Base-by-base conservation (phyloP, 768 basidiomycete genomes). In the Termitomyces sp. region DNA sequence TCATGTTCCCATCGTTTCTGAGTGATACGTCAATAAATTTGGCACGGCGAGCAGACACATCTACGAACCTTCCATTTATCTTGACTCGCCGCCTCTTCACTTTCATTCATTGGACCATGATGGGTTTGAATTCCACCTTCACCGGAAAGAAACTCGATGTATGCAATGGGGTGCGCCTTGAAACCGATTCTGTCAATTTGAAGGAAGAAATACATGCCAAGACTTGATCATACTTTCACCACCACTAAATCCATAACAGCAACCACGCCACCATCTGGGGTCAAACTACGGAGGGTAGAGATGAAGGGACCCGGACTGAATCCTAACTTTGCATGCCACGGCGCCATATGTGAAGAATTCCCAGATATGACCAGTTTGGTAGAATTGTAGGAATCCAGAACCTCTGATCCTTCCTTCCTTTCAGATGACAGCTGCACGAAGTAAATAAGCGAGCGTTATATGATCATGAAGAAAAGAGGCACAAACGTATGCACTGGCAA, bases 291-390 rank as follows among this genome's bases (percentile, higher is more conserved):
- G 61, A 98, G 73, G 0, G 90, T 89, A 0, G 92, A 84, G 30
- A 95, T 77, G 65, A 81, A 90, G 1, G 86, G 87, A 4, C 75
- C 73, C 24, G 66, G 73, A 59, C 82, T 82, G 67, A 93, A 93
- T 7, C 97, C 97, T 6, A 99, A 80, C 63, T 88, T 91, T 1
- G 86, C 78, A 67, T 97, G 84, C 97, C 97, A 99, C 0, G 86
- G 82, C 4, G 88, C 90, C 54, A 95, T 77, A 61, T 90, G 88
- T 1, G 93, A 87, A 0, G 91, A 91, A 70, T 99, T 99, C 3
- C 92, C 94, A 4, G 81, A 78, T 18, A 99, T 71, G 22, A 82
- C 68, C 20, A 99, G 78, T 50, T 78, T 79, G 24, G 82, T 83
- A 6, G 81, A 85, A 59, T 83, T 75, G 63, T 90, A 89, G 1